A percentile compares a stretch with the other conserved stretches of the same genome.
phyloP scores from a whole-genome alignment of 2,329 filamentous ascomycete species.

The Aspergillus sojae region DNA sequence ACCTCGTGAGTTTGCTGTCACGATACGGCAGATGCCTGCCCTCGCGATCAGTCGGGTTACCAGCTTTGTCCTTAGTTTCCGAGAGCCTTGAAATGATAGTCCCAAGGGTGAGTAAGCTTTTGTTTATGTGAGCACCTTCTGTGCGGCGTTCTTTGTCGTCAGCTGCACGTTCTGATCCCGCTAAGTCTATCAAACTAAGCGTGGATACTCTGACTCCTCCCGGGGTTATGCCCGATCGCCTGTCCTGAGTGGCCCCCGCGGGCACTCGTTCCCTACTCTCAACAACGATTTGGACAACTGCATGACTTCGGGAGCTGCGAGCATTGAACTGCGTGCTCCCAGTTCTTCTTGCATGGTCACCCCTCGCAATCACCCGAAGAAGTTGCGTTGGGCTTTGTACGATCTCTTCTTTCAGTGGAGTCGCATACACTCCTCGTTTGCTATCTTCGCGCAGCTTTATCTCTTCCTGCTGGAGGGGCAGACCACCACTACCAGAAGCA shows the following conservation, averaged over 20 bases:
- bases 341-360: slow-evolving; percentile 85
- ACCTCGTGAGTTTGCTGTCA: slow-evolving; percentile 93
- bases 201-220: slow-evolving; percentile 95
- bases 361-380: slow-evolving; percentile 88
- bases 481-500: slow-evolving; percentile 55
- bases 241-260: slow-evolving; percentile 56
- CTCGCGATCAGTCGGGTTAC: slow-evolving; percentile 74
- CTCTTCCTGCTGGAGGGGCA: slow-evolving; percentile 72
- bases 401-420: slow-evolving; percentile 95
- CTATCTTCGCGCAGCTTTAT: slow-evolving; percentile 97
- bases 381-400: slow-evolving; percentile 97
- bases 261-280: slow-evolving; percentile 88
- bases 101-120: slow-evolving; percentile 89
- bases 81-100: slow-evolving; percentile 95
- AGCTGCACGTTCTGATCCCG: slow-evolving; percentile 92
- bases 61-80: slow-evolving; percentile 80
- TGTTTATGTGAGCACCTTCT: slow-evolving; percentile 98
- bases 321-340: slow-evolving; percentile 97
- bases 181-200: slow-evolving; percentile 91
- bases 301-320: slow-evolving; percentile 94
- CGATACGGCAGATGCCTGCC: slow-evolving; percentile 93
- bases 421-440: slow-evolving; percentile 95
- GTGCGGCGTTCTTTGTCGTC: slow-evolving; percentile 92
- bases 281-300: slow-evolving; percentile 97
- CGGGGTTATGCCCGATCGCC: slow-evolving; percentile 71